Base-by-base conservation (phyloP, 352 stramenopile species). In the Aphanomyces astaci region DNA sequence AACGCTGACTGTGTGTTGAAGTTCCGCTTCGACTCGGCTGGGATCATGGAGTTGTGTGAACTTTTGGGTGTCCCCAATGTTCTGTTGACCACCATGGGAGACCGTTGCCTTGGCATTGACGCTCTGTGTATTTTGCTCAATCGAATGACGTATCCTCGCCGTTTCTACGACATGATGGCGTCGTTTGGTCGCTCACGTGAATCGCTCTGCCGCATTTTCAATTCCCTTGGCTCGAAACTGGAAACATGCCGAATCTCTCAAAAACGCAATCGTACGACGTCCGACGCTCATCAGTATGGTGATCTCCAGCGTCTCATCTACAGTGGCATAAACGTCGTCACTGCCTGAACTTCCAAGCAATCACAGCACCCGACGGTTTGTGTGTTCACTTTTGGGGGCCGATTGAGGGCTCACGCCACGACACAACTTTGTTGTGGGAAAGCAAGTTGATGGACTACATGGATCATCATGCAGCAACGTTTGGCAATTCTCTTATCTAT, bases 331-430 rank as follows among this genome's bases (percentile, higher is more conserved):
- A 56, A 15, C 49, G 49, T 32, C 24, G 15, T 33, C 49, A 56
- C 7, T 56, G 49, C 15, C 28, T 15, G 7, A 56, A 56, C 15
- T 56, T 56, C 28, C 49, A 33, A 56, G 49, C 13, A 7, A 33
- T 33, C 24, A 56, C 49, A 33, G 28, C 49, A 15, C 49, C 49
- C 49, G 15, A 56, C 28, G 15, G 49, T 33, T 15, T 56, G 28
- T 56, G 49, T 56, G 15, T 56, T 32, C 49, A 56, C 15, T 56
- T 56, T 56, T 56, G 28, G 24, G 49, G 28, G 7, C 49, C 49
- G 13, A 56, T 56, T 56, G 49, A 56, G 28, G 49, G 49, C 15
- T 33, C 24, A 28, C 49, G 49, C 7, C 49, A 56, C 15, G 49
- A 56, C 49, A 32, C 28, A 28, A 56, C 49, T 33, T 32, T 56